Evolutionary conservation across 371 early-diverging fungal genomes (phyloP).

Genomic region (Rhizopus sp.): DNA sequence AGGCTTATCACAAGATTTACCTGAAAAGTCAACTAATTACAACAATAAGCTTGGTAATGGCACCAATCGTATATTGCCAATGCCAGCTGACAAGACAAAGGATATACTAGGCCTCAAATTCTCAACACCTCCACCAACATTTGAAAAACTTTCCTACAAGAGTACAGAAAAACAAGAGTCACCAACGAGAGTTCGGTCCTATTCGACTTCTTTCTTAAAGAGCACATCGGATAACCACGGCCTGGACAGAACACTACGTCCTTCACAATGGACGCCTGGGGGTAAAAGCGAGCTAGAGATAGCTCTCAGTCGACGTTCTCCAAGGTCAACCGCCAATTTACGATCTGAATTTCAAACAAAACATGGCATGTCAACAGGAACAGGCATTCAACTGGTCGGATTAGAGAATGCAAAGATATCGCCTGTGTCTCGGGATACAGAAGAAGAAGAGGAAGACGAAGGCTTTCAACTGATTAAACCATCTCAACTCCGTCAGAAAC

Average conservation of each 20-base stretch:
- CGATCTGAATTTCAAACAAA: background rate
- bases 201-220: slow-evolving; percentile 20
- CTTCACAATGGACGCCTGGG: slow-evolving; percentile 9
- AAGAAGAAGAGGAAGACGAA: slow-evolving; percentile 32
- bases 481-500: slow-evolving; percentile 33
- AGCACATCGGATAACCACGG: background rate
- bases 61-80: background rate
- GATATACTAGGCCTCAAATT: background rate
- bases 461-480: slow-evolving; percentile 48
- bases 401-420: background rate
- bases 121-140: slow-evolving; percentile 2
- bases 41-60: no score
- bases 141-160: slow-evolving; percentile 10
- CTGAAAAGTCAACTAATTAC: no score
- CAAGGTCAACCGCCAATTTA: background rate
- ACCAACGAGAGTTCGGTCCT: slow-evolving; percentile 21
- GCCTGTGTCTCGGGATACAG: background rate
- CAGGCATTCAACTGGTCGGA: slow-evolving; percentile 17
- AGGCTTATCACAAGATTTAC: no score
- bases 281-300: slow-evolving; percentile 17
- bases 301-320: slow-evolving; percentile 20
- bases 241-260: slow-evolving; percentile 6
- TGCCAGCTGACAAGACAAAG: slow-evolving; percentile 1
- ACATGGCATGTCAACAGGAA: background rate
- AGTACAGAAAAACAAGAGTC: slow-evolving; percentile 2